Conservation (phyloP, 179 eudicot genomes). For the Heliamphora ciliata region DNA sequence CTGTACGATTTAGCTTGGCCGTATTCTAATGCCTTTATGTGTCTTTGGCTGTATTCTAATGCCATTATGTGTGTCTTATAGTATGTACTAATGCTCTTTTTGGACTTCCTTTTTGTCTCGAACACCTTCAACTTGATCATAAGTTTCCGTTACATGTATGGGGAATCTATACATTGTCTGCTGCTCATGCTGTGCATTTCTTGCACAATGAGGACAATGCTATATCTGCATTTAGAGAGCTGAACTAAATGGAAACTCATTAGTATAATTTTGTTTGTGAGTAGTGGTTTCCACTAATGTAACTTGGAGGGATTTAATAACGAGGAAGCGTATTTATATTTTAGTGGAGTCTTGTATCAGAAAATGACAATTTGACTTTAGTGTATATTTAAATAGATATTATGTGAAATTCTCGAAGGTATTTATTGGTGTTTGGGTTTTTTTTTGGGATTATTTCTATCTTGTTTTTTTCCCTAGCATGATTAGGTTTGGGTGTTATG, state of each 20-base stretch:
- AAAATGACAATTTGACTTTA: neutral
- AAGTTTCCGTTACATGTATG: neutral
- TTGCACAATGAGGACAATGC: no score
- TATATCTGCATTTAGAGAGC: neutral
- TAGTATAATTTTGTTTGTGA: neutral
- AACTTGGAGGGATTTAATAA: neutral
- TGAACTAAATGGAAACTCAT: neutral
- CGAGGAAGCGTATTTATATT: neutral
- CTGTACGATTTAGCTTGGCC: neutral
- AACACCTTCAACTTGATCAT: neutral
- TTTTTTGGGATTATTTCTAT: neutral
- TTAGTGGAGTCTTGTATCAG: neutral
- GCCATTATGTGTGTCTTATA: neutral
- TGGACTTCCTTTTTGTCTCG: neutral
- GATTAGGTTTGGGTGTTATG: neutral
- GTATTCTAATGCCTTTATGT: neutral
- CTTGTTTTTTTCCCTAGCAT: neutral
- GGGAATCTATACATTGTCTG: neutral
- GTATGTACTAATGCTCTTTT: neutral
- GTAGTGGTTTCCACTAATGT: neutral
- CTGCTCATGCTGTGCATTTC: neutral
- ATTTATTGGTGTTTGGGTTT: neutral
- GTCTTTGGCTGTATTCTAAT: conserved; percentile 1
- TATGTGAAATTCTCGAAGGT: neutral
- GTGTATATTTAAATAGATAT: neutral